These are phyloP conservation scores for Limonium bicolor DNA, from an alignment of 148 eudicot genomes.

Conservation along the genomic window DNA sequence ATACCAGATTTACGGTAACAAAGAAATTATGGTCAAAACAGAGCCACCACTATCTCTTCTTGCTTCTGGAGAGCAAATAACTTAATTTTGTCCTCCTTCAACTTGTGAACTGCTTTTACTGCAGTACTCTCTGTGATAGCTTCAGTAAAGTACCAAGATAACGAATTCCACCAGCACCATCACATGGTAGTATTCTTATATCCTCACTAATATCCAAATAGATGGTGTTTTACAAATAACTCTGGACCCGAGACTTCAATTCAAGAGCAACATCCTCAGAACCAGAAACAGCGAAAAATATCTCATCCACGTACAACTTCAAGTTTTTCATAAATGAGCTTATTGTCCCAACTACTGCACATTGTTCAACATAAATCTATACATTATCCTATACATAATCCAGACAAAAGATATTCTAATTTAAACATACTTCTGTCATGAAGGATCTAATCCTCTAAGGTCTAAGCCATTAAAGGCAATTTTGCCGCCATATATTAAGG, in stretches of 20 bases:
- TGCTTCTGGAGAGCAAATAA: constrained; percentile 69
- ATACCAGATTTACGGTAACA: constrained; percentile 65
- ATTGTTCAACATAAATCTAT: no score
- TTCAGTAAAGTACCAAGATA: constrained; percentile 53
- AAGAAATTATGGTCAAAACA: constrained; percentile 46
- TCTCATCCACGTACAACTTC: constrained; percentile 94
- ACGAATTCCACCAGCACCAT: constrained; percentile 21
- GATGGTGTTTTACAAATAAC: constrained; percentile 35
- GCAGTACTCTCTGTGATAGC: constrained; percentile 41
- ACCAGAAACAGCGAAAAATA: constrained; percentile 66
- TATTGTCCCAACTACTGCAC: no score
- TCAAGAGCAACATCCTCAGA: constrained; percentile 41
- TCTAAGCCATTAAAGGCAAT: no score
- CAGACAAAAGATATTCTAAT: no score
- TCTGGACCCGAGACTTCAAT: constrained; percentile 45
- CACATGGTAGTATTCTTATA: constrained; percentile 28
- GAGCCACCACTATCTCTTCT: constrained; percentile 39
- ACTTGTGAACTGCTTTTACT: constrained; percentile 63
- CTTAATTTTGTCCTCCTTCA: constrained; percentile 69
- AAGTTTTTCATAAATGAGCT: no score
- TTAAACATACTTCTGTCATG: no score
- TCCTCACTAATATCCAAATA: constrained; percentile 32
- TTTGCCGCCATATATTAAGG: no score
- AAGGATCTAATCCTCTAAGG: no score
- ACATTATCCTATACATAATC: no score